Conservation (phyloP, 352 stramenopile genomes). For the Globisporangium cystogenes region DNA sequence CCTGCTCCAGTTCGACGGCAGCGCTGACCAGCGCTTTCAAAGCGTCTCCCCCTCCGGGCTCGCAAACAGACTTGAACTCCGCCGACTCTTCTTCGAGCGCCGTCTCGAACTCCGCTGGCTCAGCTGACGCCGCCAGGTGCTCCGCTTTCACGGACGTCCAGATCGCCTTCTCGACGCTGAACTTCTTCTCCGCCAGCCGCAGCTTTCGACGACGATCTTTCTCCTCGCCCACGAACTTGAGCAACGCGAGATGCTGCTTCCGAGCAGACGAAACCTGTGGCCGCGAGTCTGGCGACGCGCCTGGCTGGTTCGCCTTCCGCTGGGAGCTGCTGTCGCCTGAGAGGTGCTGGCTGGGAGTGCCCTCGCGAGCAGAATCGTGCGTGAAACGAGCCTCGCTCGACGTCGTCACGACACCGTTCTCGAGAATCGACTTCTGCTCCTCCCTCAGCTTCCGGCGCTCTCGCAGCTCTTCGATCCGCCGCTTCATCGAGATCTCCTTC, state of each 20-base stretch:
- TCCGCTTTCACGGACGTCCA: constrained; percentile 49
- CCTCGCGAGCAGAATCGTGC: constrained; percentile 8
- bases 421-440: constrained; percentile 63
- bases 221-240: constrained; percentile 73
- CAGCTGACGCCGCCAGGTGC: constrained; percentile 13
- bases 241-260: constrained; percentile 47
- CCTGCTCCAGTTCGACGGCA: constrained; percentile 26
- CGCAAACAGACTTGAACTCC: not conserved
- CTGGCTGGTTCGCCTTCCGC: constrained; percentile 13
- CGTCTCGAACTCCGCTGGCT: not conserved
- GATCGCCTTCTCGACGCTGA: constrained; percentile 37
- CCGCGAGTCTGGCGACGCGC: constrained; percentile 4
- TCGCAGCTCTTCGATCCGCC: constrained; percentile 61
- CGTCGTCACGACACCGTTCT: constrained; percentile 67
- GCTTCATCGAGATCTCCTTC: constrained; percentile 70
- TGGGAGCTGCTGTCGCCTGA: not conserved
- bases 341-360: not conserved
- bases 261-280: constrained; percentile 16
- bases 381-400: constrained; percentile 18
- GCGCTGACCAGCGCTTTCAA: constrained; percentile 19
- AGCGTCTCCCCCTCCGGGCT: constrained; percentile 3
- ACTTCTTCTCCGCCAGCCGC: constrained; percentile 48
- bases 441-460: constrained; percentile 61
- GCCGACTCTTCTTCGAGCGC: not conserved
- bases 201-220: constrained; percentile 51